Evolutionary conservation across 106 monocot species (phyloP), one percentile per base, ranked within the genome.

Genomic region (Posidonia australis): DNA sequence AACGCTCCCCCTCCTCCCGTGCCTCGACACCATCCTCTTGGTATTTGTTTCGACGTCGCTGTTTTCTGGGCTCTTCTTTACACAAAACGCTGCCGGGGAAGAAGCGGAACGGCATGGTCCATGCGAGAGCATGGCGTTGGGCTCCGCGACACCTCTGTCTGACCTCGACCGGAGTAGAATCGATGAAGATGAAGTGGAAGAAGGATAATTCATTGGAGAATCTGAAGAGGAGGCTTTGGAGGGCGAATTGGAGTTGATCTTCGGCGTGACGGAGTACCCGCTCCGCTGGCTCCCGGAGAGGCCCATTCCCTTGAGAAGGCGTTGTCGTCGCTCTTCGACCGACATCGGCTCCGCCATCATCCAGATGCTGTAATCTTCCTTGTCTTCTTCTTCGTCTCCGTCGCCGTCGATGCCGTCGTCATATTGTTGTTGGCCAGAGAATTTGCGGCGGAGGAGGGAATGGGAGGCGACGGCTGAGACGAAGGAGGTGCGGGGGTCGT

Each of bases 281-380:
- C 66, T 73, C 68, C 68, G 72, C 44, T 28, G 71, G 58, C 80
- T 66, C 70, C 78, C 80, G 59, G 80, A 28, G 44, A 96, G 74
- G 17, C 96, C 96, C 96, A 96, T 90, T 49, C 84, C 96, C 14
- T 85, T 72, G 10, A 90, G 74, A 19, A 96, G 84, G 44, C 69
- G 79, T 14, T 72, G 77, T 30, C 96, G 86, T 16, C 96, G 79
- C 69, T 87, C 90, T 30, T 79, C 43, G 25, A 87, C 60, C 55
- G 90, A 83, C 46, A 80, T 75, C 14, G 78, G 84, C 68, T 87
- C 79, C 28, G 74, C 73, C 84, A 71, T 75, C 80, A 82, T 87
- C 96, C 96, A 96, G 36, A 85, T 29, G 21, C 66, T 74, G 60
- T 90, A 96, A 47, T 84, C 90, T 41, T 52, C 83, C 13, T 43